Base-by-base conservation (phyloP, 495 filamentous ascomycete species). In the Aspergillus bridgeri region DNA sequence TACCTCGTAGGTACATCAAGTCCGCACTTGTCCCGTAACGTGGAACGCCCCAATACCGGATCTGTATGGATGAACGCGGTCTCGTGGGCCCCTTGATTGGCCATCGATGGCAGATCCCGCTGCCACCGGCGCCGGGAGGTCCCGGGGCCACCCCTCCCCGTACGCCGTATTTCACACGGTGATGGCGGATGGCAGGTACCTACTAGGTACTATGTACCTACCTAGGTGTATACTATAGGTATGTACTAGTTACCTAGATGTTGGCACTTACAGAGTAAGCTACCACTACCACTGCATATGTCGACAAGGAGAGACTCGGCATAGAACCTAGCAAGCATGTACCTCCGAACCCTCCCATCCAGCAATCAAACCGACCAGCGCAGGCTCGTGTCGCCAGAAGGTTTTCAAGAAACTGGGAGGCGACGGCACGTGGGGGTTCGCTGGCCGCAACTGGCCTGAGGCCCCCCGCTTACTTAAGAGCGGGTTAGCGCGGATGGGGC, bases 31-130 rank as follows among this genome's bases (percentile, higher is more conserved):
- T 9, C 27, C 27, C 27, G 11, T 29, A 29, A 7, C 27, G 27
- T n/a, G n/a, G n/a, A n/a, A 29, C 27, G n/a, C 27, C 2, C 27
- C 27, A 29, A 15, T 15, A 38, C 33, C 33, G 33, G 8, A 11
- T 38, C 7, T 3, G 42, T 54, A 57, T 52, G 51, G 50, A 54
- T 54, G 51, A 53, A 57, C 33, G 15, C 47, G 24, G 56, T 33
- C 58, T 47, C 67, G 58, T 69, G 66, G 66, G 21, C 60, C 38
- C 23, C 47, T 59, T 60, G 60, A 70, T 67, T 70, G 67, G 67
- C 53, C 48, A 38, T 18, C 55, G 38, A 48, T 42, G n/a, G n/a
- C 48, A 24, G 33, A 51, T 33, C 42, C 54, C 52, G 48, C 42
- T 49, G 9, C 49, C 54, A 46, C 56, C 54, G 51, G 52, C 51